These are phyloP conservation scores for Fusarium liriodendri DNA, from an alignment of 2,329 filamentous ascomycete species.

Conservation along the genomic window DNA sequence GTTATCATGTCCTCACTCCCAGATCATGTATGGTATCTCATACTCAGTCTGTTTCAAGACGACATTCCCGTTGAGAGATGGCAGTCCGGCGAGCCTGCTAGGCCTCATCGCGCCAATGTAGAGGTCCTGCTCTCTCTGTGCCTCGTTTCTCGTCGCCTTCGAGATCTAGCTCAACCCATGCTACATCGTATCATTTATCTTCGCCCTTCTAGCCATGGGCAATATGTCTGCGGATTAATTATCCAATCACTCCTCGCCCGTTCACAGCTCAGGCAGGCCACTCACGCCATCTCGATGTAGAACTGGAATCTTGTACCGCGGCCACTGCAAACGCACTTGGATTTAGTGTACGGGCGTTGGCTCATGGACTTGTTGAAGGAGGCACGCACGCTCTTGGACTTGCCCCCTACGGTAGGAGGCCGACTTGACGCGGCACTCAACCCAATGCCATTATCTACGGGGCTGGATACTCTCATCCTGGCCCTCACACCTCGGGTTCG, in stretches of 20 bases:
- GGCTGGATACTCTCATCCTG: background rate
- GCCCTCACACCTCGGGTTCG: conserved; percentile 1
- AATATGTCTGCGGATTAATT: background rate
- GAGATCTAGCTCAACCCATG: background rate
- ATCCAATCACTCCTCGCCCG: background rate
- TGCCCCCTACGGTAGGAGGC: background rate
- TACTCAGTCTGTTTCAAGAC: background rate
- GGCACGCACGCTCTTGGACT: background rate
- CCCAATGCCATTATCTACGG: background rate
- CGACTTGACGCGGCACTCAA: background rate
- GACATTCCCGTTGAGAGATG: background rate
- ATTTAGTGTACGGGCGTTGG: background rate
- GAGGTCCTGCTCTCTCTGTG: background rate
- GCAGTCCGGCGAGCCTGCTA: background rate
- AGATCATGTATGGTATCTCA: background rate
- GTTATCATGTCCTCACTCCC: background rate
- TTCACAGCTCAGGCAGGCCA: background rate
- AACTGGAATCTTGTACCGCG: background rate
- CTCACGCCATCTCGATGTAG: background rate
- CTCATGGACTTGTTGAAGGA: background rate
- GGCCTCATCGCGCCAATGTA: background rate
- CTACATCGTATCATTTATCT: background rate
- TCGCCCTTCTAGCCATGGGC: background rate
- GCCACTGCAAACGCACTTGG: background rate
- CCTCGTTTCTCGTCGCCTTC: background rate